phyloP scores from a whole-genome alignment of 768 basidiomycete genomes.

The Termitomyces sp. region DNA sequence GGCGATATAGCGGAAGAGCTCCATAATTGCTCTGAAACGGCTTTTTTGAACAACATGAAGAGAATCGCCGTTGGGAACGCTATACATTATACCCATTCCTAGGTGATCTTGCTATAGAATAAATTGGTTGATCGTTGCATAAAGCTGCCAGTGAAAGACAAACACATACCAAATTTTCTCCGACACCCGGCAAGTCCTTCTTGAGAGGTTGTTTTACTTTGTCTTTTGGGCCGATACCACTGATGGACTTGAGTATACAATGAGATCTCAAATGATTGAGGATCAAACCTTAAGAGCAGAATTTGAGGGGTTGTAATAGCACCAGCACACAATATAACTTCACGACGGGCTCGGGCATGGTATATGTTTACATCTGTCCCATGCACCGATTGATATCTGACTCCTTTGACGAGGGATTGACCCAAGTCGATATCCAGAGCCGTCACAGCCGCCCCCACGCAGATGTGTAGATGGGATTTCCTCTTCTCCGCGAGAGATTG shows the following conservation, averaged over 20 bases:
- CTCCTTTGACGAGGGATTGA: background rate
- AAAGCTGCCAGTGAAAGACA: too few relatives aligned
- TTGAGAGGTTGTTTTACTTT: conserved; percentile 7
- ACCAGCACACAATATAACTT: conserved; percentile 10
- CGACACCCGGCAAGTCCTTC: conserved; percentile 3
- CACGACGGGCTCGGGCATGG: conserved; percentile 6
- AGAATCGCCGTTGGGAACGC: background rate
- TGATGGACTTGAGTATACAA: background rate
- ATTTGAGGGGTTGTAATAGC: conserved; percentile 11
- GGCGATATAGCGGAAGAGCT: conserved; percentile 7
- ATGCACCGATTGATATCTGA: background rate
- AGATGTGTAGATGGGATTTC: conserved; percentile 13
- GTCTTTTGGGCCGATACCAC: conserved; percentile 1
- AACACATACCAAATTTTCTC: conserved; percentile 2
- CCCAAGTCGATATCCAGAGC: background rate
- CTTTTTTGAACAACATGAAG: conserved; percentile 6
- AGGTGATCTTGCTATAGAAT: conserved; percentile 4
- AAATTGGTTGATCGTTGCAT: too few relatives aligned
- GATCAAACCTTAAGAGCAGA: conserved; percentile 6
- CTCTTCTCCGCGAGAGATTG: background rate
- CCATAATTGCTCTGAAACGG: background rate
- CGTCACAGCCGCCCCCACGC: conserved; percentile 10
- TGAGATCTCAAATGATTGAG: background rate
- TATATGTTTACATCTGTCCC: background rate
- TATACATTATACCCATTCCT: conserved; percentile 7